These are phyloP conservation scores for Rosa chinensis DNA, from an alignment of 306 rosid genomes.

Conservation along the genomic window DNA sequence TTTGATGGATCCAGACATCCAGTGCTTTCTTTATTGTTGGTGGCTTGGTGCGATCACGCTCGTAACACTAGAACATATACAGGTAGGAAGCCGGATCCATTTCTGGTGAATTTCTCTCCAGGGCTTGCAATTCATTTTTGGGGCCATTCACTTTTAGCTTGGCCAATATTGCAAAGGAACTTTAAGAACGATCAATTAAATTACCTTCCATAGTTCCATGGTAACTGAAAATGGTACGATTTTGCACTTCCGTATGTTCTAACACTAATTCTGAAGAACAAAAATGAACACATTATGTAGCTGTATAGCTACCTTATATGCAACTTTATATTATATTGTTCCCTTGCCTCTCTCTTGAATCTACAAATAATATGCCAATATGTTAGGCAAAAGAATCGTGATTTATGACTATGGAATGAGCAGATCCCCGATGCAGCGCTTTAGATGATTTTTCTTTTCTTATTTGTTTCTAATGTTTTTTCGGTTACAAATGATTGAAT, in stretches of 20 bases:
- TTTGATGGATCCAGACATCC: too few species aligned
- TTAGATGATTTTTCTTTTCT: neutral
- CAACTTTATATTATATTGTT: neutral
- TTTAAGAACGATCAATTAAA: neutral
- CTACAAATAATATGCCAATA: neutral
- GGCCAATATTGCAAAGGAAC: neutral
- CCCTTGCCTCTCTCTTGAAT: neutral
- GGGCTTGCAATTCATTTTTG: too few species aligned
- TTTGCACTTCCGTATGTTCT: neutral
- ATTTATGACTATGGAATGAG: neutral
- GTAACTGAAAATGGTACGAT: neutral
- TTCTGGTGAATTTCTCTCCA: too few species aligned
- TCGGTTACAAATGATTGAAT: neutral
- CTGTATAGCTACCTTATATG: neutral
- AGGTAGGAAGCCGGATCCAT: too few species aligned
- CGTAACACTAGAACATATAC: too few species aligned
- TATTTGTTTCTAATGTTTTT: too few species aligned
- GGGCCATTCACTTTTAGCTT: neutral
- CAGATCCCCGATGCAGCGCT: neutral
- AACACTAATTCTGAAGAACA: neutral
- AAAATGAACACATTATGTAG: neutral
- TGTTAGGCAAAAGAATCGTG: neutral
- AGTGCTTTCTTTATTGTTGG: too few species aligned
- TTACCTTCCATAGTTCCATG: neutral
- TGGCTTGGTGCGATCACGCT: too few species aligned